phyloP scores from a whole-genome alignment of 2,329 filamentous ascomycete species.

The Aphanocladium album region DNA sequence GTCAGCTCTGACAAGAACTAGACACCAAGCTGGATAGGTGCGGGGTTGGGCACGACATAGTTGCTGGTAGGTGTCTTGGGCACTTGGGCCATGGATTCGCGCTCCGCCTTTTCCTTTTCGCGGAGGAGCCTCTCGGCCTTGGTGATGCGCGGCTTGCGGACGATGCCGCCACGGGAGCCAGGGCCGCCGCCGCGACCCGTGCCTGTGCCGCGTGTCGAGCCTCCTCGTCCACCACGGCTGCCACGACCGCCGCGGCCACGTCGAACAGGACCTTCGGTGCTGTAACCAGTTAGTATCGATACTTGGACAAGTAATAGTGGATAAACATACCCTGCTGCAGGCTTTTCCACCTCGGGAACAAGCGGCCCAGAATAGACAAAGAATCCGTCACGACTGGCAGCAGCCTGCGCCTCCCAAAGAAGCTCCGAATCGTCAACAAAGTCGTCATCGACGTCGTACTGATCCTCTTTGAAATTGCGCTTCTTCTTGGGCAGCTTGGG shows the following conservation, averaged over 20 bases:
- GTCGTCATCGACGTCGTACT: slow-evolving; percentile 77
- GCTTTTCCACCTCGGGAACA: slow-evolving; percentile 79
- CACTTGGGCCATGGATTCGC: slow-evolving; percentile 49
- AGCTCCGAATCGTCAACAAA: slow-evolving; percentile 93
- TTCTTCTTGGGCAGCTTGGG: slow-evolving; percentile 75
- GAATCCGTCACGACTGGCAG: slow-evolving; percentile 91
- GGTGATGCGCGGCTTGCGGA: slow-evolving; percentile 77
- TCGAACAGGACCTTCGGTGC: slow-evolving; percentile 68
- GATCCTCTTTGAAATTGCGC: slow-evolving; percentile 73
- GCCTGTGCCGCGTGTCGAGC: slow-evolving; percentile 48
- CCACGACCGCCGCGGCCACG: slow-evolving; percentile 54
- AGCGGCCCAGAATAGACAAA: slow-evolving; percentile 96
- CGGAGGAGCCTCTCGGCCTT: slow-evolving; percentile 57
- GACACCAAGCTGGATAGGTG: slow-evolving; percentile 8
- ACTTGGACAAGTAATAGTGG: background rate
- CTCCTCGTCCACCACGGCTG: slow-evolving; percentile 53
- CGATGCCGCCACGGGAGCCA: slow-evolving; percentile 71
- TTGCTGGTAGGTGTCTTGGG: slow-evolving; percentile 33
- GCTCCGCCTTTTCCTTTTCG: slow-evolving; percentile 55
- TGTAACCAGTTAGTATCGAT: slow-evolving; percentile 37
- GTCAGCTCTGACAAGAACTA: too few species aligned
- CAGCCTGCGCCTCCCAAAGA: slow-evolving; percentile 91
- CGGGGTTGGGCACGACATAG: slow-evolving; percentile 26
- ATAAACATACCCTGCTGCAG: slow-evolving; percentile 45
- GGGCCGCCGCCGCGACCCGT: slow-evolving; percentile 49